Percentiles rank a stretch among this genome's conserved stretches.
These are phyloP conservation scores for Rutstroemia sp. DNA, from an alignment of 2,329 filamentous ascomycete genomes.

Conservation along the genomic window DNA sequence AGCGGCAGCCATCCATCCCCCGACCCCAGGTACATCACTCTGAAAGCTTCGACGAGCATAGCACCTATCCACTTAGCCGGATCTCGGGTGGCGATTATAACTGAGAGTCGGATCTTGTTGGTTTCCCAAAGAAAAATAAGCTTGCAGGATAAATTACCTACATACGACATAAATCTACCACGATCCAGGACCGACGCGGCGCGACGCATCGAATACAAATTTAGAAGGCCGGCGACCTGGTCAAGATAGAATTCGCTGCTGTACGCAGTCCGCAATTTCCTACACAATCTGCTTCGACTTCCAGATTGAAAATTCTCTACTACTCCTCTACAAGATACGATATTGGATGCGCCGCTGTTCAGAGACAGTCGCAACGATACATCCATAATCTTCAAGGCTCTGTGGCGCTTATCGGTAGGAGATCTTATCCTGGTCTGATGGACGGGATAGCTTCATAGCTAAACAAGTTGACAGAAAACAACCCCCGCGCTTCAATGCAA, in stretches of 20 bases:
- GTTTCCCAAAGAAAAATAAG: conserved; percentile 4
- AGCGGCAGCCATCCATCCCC: conserved; percentile 16
- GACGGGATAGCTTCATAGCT: conserved; percentile 10
- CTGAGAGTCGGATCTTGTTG: conserved; percentile 9
- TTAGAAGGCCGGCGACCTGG: conserved; percentile 6
- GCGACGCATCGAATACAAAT: not conserved
- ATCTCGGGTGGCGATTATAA: conserved; percentile 2
- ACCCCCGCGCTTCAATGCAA: not conserved
- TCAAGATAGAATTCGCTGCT: not conserved
- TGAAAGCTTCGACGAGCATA: conserved; percentile 10
- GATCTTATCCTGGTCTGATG: not conserved
- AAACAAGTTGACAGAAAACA: conserved; percentile 14
- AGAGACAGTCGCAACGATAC: not conserved
- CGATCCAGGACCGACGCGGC: not conserved
- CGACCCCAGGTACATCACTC: conserved; percentile 11
- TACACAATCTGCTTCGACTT: too few relatives aligned
- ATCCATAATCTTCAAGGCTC: not conserved
- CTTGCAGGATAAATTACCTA: conserved; percentile 4
- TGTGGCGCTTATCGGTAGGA: not conserved
- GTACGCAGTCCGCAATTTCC: too few relatives aligned
- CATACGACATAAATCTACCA: conserved; percentile 4
- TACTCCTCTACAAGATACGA: too few relatives aligned
- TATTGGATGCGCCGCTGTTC: too few relatives aligned
- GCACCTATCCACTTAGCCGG: conserved; percentile 14
- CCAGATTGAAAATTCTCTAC: too few relatives aligned